Evolutionary conservation across 129 eudicot species (phyloP), one percentile per base, ranked within the genome.

Genomic region (Heracleum sosnowskyi): DNA sequence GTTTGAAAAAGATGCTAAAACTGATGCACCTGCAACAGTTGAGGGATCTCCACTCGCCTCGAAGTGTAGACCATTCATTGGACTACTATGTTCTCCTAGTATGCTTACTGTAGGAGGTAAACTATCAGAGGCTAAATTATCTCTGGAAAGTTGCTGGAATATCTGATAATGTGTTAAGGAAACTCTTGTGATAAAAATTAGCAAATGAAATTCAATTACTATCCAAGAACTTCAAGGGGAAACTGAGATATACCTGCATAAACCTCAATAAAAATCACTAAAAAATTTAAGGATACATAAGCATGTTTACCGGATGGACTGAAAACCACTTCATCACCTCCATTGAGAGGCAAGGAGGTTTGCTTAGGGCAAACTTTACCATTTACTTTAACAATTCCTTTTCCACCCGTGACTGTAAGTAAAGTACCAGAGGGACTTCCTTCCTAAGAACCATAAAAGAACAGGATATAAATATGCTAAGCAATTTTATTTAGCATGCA

Each of bases 251-350:
- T 62, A 66, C 17, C 37, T 6, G 24, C 36, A 74, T 33, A 70
- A 12, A 22, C 33, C 26, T 4, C 74, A 33, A 73, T 51, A 2
- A 20, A 4, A 42, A 51, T 13, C 57, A 71, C 60, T 15, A 60
- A 74, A 57, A 42, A 49, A 0, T 3, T 31, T 51, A 86, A 89
- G 98, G 97, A 93, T 93, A 93, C 98, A 75, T 95, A 95, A 78
- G 97, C 89, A 86, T 91, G 93, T 76, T 86, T 83, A 35, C 90
- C 97, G 0, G 93, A 81, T 73, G 90, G 84, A 81, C 92, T 86
- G 76, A 95, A 95, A 45, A 91, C 88, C 81, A 95, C 89, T 83
- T 91, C 98, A 79, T 95, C 98, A 70, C 98, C 97, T 49, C 87
- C 92, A 73, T 78, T 87, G 36, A 94, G 84, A 13, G 86, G 93